Evolutionary conservation across 495 filamentous ascomycete genomes (phyloP).

Genomic region (Acidomyces sp.): DNA sequence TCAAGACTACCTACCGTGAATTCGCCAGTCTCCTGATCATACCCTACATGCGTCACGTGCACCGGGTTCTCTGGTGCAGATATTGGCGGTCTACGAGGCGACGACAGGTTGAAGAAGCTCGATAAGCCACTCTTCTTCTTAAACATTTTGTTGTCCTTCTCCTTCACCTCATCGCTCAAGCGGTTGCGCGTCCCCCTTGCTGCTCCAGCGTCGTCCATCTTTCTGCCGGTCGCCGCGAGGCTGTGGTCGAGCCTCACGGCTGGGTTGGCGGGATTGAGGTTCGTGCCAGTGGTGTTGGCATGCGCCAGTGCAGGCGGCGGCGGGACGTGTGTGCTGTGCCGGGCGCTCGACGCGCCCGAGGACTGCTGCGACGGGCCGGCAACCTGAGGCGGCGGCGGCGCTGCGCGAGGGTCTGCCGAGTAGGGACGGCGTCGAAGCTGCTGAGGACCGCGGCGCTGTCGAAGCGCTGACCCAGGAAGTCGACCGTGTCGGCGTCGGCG

Average conservation of each 20-base stretch:
- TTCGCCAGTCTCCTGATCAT: slow-evolving; percentile 90
- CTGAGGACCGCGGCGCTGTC: slow-evolving; percentile 17
- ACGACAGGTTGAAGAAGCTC: slow-evolving; percentile 85
- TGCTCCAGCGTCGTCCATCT: slow-evolving; percentile 41
- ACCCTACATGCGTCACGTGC: slow-evolving; percentile 94
- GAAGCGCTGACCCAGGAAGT: slow-evolving; percentile 19
- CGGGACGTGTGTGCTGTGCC: not conserved
- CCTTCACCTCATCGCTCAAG: slow-evolving; percentile 75
- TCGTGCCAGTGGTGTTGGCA: not conserved
- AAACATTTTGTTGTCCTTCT: slow-evolving; percentile 47
- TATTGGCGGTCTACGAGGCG: slow-evolving; percentile 79
- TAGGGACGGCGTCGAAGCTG: slow-evolving; percentile 19
- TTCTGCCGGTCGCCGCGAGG: slow-evolving; percentile 25
- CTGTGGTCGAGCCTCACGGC: slow-evolving; percentile 11
- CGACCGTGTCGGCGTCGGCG: slow-evolving; percentile 14
- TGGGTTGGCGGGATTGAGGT: slow-evolving; percentile 8
- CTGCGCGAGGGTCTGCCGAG: slow-evolving; percentile 8
- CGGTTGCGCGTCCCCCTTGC: slow-evolving; percentile 51
- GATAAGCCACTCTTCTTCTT: slow-evolving; percentile 92
- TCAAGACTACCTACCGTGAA: slow-evolving; percentile 92
- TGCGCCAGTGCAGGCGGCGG: slow-evolving; percentile 1
- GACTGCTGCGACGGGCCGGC: slow-evolving; percentile 1
- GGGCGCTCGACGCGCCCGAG: not conserved
- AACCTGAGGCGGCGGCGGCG: not conserved
- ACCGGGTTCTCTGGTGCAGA: slow-evolving; percentile 94